These are phyloP conservation scores for Globisporangium takayamanum DNA, from an alignment of 352 stramenopile species.

Conservation along the genomic window DNA sequence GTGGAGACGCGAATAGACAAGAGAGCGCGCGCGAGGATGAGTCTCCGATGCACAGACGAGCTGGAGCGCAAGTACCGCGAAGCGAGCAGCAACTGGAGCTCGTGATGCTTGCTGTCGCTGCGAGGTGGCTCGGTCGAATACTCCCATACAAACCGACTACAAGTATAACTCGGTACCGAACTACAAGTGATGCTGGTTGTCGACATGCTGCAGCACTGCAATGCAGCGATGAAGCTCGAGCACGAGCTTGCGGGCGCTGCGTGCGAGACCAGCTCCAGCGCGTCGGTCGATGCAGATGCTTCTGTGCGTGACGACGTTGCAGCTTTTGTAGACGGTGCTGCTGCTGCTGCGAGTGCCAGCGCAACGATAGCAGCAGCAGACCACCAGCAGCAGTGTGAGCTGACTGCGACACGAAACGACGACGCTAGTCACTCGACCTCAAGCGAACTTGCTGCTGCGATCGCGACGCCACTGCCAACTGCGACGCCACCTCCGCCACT, in stretches of 20 bases:
- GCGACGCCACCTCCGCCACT: neutral
- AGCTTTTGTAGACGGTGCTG: neutral
- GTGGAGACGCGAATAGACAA: too few relatives aligned
- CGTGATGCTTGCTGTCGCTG: too few relatives aligned
- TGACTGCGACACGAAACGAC: neutral
- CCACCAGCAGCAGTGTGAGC: neutral
- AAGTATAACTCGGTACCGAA: too few relatives aligned
- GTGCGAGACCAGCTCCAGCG: neutral
- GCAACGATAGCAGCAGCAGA: neutral
- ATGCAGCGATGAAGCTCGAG: neutral
- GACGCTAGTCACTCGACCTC: neutral
- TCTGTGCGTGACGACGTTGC: neutral
- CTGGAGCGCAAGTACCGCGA: neutral
- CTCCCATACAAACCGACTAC: too few relatives aligned
- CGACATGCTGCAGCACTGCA: neutral
- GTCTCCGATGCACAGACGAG: neutral
- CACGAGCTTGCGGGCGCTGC: neutral
- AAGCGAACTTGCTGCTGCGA: neutral
- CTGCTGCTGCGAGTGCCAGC: neutral
- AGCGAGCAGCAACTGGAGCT: conserved; percentile 1
- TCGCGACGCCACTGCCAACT: neutral
- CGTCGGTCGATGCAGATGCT: too few relatives aligned
- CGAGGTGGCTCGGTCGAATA: too few relatives aligned
- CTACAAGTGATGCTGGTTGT: too few relatives aligned
- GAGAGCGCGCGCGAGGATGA: too few relatives aligned